Base-by-base conservation (phyloP, 805 yeast species). In the Jamesozyma spencerorum region DNA sequence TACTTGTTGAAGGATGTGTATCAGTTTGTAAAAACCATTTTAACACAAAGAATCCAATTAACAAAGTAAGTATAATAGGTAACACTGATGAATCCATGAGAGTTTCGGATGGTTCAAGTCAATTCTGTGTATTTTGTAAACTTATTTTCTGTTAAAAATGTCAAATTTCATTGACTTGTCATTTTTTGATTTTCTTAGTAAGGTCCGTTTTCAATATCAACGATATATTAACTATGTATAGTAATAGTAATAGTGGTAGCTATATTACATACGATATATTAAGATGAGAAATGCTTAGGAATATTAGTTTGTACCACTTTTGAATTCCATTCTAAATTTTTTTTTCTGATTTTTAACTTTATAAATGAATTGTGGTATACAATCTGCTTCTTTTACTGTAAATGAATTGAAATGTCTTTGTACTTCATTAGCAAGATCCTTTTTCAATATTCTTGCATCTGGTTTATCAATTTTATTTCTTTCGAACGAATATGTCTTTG, bases 321-420 rank as follows among this genome's bases (percentile, higher is more conserved):
- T 49, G 45, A 67, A 66, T 39, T 61, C 65, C 61, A 68, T 53
- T 43, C 57, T 64, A 51, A 67, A 68, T 26, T 62, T 69, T 54
- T 62, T 64, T 44, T 69, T 71, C 51, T 84, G 85, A 54, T 85
- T 81, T 54, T 77, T 78, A 39, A 85, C 87, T 52, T 84, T 80
- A 64, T 90, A 92, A 41, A 92, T 69, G 57, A 90, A 92, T 53
- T 84, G 87, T 29, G 95, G 85, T 31, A 90, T 78, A 26, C 83
- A 77, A 51, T 90, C 97, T 43, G 81, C 77, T 55, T 90, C 98
- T 50, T 84, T 78, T 3, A 78, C 77, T 11, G 74, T 70, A 35
- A 68, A 70, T 7, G 62, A 51, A 47, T 70, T 51, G 50, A 88
- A 85, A 60, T 90, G 97, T 41, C 71, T 73, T 60, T 77, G 80